A percentile compares a stretch with the other conserved stretches of the same genome.
Conservation (phyloP, 1,139 yeast genomes). For the Saccharomyces hybrid region DNA sequence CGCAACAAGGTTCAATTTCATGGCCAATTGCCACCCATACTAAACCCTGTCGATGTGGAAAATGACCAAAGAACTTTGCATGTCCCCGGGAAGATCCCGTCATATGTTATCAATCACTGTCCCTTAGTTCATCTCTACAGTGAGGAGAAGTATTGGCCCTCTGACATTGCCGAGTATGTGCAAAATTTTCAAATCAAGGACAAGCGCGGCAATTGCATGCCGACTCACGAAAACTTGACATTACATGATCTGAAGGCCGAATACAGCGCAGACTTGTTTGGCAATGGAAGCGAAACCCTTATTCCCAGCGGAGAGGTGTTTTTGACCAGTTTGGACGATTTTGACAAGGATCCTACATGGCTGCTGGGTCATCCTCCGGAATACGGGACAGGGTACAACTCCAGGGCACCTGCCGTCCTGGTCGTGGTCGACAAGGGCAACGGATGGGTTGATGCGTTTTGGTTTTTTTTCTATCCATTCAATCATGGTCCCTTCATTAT, state of each 20-base stretch:
- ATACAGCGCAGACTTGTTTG: too few relatives aligned
- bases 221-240: constrained; percentile 29
- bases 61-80: constrained; percentile 14
- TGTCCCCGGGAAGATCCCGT: constrained; percentile 50
- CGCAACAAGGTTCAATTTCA: neutral
- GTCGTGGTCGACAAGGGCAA: constrained; percentile 84
- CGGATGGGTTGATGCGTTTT: constrained; percentile 77
- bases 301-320: too few relatives aligned
- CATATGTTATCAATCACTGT: constrained; percentile 58
- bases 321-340: too few relatives aligned
- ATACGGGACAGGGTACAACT: constrained; percentile 56
- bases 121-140: constrained; percentile 80
- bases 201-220: constrained; percentile 25
- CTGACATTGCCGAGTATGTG: constrained; percentile 64
- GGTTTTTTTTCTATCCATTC: constrained; percentile 91
- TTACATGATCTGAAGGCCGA: constrained; percentile 22
- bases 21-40: constrained; percentile 12
- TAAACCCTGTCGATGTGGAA: constrained; percentile 12
- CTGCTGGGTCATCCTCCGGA: constrained; percentile 68
- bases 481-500: constrained; percentile 89
- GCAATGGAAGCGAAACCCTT: too few relatives aligned
- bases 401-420: constrained; percentile 68
- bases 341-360: constrained; percentile 80
- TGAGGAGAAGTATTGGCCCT: constrained; percentile 78
- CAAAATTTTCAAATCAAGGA: constrained; percentile 44